Base-by-base conservation (phyloP, 108 stramenopile species). In the Stephanodiscus minutulus region DNA sequence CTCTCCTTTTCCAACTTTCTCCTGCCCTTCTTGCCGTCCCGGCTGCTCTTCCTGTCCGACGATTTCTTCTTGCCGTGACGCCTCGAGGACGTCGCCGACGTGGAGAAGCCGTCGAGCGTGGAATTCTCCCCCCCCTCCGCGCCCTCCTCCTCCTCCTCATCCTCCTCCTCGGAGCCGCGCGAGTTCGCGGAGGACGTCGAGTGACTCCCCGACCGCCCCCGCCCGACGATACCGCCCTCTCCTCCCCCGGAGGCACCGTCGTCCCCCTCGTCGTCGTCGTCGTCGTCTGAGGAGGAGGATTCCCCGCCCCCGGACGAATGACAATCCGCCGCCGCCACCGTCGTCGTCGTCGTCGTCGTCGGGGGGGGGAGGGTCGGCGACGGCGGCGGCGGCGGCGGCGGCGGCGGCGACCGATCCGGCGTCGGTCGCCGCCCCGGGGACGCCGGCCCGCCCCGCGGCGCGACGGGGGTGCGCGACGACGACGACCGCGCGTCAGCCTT, bases 51-150 rank as follows among this genome's bases (percentile, higher is more conserved):
- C 46, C 21, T 39, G 28, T n/a, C n/a, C n/a, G n/a, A n/a, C n/a
- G n/a, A n/a, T n/a, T 61, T 54, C 71, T 67, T 55, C 33, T 57
- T 22, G 15, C 68, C 24, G 17, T 73, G 43, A 17, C 48, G 47
- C 21, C 66, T 76, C 48, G 62, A 59, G 25, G 68, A 70, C 18
- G 70, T 56, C 54, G 74, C 79, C 11, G 68, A 63, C 27, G 79
- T 65, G 9, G 71, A 72, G 39, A 79, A 79, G 29, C 78, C 78
- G 53, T 79, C 78, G 11, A 58, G 1, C 1, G 57, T 33, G 0
- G 57, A 58, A 53, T 8, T 53, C 41, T 64, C 70, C 29, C 13
- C 59, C n/a, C n/a, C n/a, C n/a, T n/a, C n/a, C n/a, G n/a, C n/a
- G n/a, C n/a, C n/a, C n/a, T n/a, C n/a, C n/a, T n/a, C n/a, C n/a